These are phyloP conservation scores for Candida nemodendra DNA, from an alignment of 805 yeast species.

Conservation along the genomic window DNA sequence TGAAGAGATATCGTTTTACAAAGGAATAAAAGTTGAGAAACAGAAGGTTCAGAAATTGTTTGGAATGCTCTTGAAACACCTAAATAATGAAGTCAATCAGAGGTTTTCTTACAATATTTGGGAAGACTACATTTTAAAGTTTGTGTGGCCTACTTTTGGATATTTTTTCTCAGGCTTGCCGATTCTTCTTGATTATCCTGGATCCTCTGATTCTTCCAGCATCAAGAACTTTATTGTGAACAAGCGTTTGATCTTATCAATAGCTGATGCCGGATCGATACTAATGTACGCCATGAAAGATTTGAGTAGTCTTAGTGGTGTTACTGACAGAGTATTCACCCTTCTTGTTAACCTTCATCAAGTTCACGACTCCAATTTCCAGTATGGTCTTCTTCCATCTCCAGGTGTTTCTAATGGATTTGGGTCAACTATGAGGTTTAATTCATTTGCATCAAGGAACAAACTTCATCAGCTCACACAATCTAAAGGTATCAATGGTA, in stretches of 20 bases:
- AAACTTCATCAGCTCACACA: conserved; percentile 15
- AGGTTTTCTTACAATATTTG: conserved; percentile 68
- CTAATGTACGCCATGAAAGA: conserved; percentile 94
- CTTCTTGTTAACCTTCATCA: conserved; percentile 76
- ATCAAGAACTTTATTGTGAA: conserved; percentile 89
- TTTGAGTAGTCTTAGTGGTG: conserved; percentile 85
- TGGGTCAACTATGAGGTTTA: conserved; percentile 29
- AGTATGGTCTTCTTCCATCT: conserved; percentile 39
- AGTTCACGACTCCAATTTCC: conserved; percentile 65
- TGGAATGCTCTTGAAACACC: conserved; percentile 43
- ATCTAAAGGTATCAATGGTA: conserved; percentile 63
- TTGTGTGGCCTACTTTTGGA: conserved; percentile 96
- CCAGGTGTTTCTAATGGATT: conserved; percentile 25
- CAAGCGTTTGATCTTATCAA: conserved; percentile 82
- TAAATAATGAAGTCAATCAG: conserved; percentile 43
- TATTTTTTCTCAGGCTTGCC: conserved; percentile 88
- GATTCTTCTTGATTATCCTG: conserved; percentile 55
- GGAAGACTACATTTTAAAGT: conserved; percentile 85
- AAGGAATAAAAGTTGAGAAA: conserved; percentile 81
- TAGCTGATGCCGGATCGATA: conserved; percentile 94
- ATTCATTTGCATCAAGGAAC: conserved; percentile 32
- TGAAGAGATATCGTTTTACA: conserved; percentile 92
- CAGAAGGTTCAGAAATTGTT: conserved; percentile 60
- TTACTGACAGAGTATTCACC: conserved; percentile 80
- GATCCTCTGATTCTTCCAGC: conserved; percentile 47